Evolutionary conservation across 345 rosid genomes (phyloP).

Genomic region (Murraya paniculata): DNA sequence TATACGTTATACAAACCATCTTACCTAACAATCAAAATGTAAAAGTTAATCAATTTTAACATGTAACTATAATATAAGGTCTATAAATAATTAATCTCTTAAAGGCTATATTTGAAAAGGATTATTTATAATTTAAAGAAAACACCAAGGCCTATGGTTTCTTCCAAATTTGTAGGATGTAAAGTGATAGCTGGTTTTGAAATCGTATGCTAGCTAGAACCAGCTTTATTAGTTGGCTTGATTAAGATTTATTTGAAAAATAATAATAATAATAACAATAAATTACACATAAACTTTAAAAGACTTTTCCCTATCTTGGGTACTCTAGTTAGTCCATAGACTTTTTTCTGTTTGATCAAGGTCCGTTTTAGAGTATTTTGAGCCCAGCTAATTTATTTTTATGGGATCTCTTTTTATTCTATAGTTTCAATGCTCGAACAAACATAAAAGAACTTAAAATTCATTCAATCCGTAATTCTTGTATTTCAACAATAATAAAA

Average conservation of each 20-base stretch:
- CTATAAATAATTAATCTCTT: not conserved
- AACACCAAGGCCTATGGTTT: not conserved
- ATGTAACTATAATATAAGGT: not conserved
- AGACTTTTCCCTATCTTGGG: too few relatives aligned
- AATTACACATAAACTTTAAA: not conserved
- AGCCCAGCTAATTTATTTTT: too few relatives aligned
- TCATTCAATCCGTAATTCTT: too few relatives aligned
- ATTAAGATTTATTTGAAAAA: not conserved
- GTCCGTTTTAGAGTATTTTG: too few relatives aligned
- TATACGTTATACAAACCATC: not conserved
- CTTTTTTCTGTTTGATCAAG: too few relatives aligned
- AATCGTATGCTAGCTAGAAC: not conserved
- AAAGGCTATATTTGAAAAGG: not conserved
- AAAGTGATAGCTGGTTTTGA: not conserved
- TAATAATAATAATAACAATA: not conserved
- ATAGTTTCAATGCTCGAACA: too few relatives aligned
- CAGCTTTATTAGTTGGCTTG: not conserved
- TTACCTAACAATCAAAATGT: constrained; percentile 11
- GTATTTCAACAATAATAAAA: too few relatives aligned
- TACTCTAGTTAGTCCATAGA: too few relatives aligned
- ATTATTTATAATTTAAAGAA: not conserved
- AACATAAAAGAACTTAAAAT: too few relatives aligned
- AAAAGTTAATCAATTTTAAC: not conserved
- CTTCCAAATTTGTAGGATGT: constrained; percentile 20
- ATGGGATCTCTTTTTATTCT: too few relatives aligned